Evolutionary conservation across 164 flowering plant species (phyloP).

Genomic region (Echeveria elegans): DNA sequence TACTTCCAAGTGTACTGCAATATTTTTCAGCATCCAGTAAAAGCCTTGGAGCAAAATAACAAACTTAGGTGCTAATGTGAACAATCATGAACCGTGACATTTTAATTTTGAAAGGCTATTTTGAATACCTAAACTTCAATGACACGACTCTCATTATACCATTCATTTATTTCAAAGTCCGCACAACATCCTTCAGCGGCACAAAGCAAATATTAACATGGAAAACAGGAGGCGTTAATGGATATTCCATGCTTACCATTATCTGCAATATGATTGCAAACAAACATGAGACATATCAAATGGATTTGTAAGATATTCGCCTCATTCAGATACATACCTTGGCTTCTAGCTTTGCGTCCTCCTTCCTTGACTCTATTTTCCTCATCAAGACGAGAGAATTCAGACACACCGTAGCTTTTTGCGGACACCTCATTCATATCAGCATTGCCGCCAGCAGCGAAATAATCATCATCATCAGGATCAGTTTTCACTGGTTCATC

Average conservation of each 20-base stretch:
- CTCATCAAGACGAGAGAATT: slow-evolving; percentile 44
- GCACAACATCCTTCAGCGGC: slow-evolving; percentile 22
- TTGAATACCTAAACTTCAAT: slow-evolving; percentile 91
- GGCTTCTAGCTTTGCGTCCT: slow-evolving; percentile 49
- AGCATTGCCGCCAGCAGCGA: slow-evolving; percentile 11
- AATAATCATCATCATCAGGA: slow-evolving; percentile 28
- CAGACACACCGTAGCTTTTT: slow-evolving; percentile 54
- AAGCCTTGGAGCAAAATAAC: neutral
- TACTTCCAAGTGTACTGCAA: neutral
- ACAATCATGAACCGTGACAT: too few relatives aligned
- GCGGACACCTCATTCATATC: slow-evolving; percentile 31
- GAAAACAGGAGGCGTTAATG: slow-evolving; percentile 82
- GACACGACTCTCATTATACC: slow-evolving; percentile 76
- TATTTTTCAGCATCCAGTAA: neutral
- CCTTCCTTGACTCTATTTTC: slow-evolving; percentile 26
- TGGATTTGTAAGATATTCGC: neutral
- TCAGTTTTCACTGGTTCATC: slow-evolving; percentile 46
- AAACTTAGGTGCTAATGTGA: neutral
- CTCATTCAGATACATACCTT: slow-evolving; percentile 51
- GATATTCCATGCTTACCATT: slow-evolving; percentile 83
- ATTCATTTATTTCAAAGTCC: slow-evolving; percentile 26
- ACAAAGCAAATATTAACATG: slow-evolving; percentile 28
- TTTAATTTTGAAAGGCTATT: neutral
- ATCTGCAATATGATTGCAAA: slow-evolving; percentile 39
- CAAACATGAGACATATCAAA: neutral